Evolutionary conservation across 345 rosid species (phyloP).

Genomic region (Barbarea vulgaris): DNA sequence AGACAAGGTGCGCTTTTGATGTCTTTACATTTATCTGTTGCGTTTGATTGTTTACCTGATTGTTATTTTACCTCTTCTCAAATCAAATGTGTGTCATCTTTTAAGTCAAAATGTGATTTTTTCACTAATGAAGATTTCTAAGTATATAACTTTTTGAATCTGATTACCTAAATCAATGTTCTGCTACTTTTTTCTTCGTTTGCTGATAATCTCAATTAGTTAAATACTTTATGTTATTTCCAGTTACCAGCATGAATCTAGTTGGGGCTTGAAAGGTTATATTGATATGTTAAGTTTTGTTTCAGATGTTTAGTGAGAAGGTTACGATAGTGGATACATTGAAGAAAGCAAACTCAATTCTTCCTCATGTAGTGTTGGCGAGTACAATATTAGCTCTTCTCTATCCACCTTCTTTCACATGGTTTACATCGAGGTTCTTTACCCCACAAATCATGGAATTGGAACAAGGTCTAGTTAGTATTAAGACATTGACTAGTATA

Average conservation of each 20-base stretch:
- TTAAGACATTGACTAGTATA: neutral
- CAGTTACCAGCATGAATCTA: neutral
- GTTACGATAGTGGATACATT: constrained; percentile 53
- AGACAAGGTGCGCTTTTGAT: constrained; percentile 39
- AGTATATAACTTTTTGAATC: neutral
- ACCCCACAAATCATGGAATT: constrained; percentile 1
- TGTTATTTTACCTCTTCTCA: neutral
- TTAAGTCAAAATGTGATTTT: neutral
- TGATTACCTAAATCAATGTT: neutral
- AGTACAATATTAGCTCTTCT: constrained; percentile 88
- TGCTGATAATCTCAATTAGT: neutral
- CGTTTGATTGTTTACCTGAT: neutral
- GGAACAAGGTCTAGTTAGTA: neutral
- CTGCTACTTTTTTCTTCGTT: neutral
- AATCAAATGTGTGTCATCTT: constrained; percentile 10
- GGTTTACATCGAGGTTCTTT: constrained; percentile 86
- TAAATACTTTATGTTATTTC: neutral
- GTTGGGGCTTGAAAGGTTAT: constrained; percentile 5
- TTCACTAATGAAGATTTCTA: neutral
- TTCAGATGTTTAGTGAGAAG: constrained; percentile 46
- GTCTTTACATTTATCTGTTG: neutral
- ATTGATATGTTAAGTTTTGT: neutral
- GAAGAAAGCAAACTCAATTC: constrained; percentile 71
- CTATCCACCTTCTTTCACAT: constrained; percentile 91
- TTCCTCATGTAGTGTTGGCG: constrained; percentile 87